Conservation (phyloP, 768 basidiomycete species). For the Leccinellum rugosiceps region DNA sequence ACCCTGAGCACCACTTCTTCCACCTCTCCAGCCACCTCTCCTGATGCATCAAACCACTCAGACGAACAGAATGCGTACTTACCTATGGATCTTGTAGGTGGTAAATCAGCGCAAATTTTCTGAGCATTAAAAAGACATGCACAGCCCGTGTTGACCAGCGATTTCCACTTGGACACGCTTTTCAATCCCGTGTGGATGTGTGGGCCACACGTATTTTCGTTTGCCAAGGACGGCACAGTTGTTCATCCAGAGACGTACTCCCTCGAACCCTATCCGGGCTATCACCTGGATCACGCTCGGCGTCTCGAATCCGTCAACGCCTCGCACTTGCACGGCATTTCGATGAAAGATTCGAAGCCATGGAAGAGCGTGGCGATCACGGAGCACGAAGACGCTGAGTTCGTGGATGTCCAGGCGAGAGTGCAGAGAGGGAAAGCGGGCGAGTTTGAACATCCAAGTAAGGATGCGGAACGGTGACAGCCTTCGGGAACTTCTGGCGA, state of each 20-base stretch:
- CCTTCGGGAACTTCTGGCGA: too few relatives aligned
- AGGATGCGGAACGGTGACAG: too few relatives aligned
- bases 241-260: not conserved
- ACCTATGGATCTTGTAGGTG: not conserved
- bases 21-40: not conserved
- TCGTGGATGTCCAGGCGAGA: not conserved
- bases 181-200: constrained; percentile 35
- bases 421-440: not conserved
- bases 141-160: not conserved
- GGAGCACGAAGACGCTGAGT: constrained; percentile 15
- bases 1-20: not conserved
- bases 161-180: constrained; percentile 53
- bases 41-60: not conserved
- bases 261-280: not conserved
- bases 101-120: too few relatives aligned
- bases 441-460: too few relatives aligned
- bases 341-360: constrained; percentile 1
- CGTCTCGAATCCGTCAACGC: not conserved
- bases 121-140: not conserved
- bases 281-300: not conserved
- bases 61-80: not conserved
- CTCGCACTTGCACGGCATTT: not conserved
- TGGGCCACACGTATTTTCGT: constrained; percentile 12
- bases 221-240: constrained; percentile 7
- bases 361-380: constrained; percentile 20